Evolutionary conservation across 352 stramenopile genomes (phyloP).

Genomic region (Phytophthora sojae): DNA sequence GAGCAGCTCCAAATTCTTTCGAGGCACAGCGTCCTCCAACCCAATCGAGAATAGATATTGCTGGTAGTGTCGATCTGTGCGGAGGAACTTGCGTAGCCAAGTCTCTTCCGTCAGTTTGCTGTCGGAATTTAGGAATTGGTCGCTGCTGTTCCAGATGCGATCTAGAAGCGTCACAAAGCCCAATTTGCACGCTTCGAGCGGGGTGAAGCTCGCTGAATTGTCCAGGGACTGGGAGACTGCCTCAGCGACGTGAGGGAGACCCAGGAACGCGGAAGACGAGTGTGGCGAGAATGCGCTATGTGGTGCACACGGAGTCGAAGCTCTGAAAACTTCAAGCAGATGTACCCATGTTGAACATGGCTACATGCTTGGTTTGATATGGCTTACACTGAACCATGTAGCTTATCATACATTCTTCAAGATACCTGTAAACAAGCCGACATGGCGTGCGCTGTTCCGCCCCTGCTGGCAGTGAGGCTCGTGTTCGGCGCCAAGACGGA

Average conservation of each 20-base stretch:
- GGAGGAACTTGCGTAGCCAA: constrained; percentile 3
- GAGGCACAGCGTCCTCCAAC: neutral
- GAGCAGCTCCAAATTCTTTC: constrained; percentile 8
- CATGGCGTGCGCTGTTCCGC: neutral
- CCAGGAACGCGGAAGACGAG: constrained; percentile 3
- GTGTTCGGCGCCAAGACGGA: neutral
- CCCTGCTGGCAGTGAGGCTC: neutral
- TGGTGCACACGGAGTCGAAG: too few species aligned
- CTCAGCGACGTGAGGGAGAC: constrained; percentile 12
- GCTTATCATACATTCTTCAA: neutral
- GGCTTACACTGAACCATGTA: neutral
- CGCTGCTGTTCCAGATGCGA: constrained; percentile 12
- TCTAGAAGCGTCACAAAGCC: constrained; percentile 12
- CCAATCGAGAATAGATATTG: constrained; percentile 16
- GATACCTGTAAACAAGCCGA: neutral
- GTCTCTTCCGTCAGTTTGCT: neutral
- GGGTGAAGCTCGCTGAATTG: neutral
- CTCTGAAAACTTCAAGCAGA: constrained; percentile 15
- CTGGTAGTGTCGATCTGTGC: constrained; percentile 12
- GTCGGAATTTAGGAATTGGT: neutral
- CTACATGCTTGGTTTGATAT: too few species aligned
- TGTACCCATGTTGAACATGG: neutral
- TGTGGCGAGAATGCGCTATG: too few species aligned
- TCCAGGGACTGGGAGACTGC: constrained; percentile 9
- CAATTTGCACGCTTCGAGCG: neutral